Evolutionary conservation across 345 rosid species (phyloP), one percentile per base, ranked within the genome.

Genomic region (Euphorbia tirucalli): DNA sequence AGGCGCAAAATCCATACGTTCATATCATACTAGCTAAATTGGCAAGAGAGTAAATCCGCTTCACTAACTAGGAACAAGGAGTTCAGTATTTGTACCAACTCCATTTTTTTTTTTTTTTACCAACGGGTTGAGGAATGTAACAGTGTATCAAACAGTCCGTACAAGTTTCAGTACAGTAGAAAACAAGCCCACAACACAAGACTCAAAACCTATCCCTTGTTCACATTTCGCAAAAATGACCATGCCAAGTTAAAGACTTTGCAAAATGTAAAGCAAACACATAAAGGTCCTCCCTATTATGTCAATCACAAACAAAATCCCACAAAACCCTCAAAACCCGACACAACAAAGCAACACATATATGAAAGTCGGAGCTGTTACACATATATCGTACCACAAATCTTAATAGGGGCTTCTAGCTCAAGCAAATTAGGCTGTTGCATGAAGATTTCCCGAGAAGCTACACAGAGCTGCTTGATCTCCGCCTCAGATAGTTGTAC

Each of bases 381-480:
- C 11, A 28, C 15, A 50, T 37, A 46, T 3, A 32, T 32, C 68
- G 50, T 78, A 94, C 98, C 98, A 52, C 98, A 94, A 55, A 94
- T 87, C 86, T 94, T 94, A 82, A 94, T 94, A 61, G 98, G 98
- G 11, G 97, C 95, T 71, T 90, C 97, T 25, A 94, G 96, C 82
- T 94, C 98, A 15, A 94, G 93, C 86, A 94, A 74, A 81, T 87
- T 90, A 66, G 98, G 95, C 68, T 94, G 98, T 63, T 84, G 84
- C 66, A 87, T 78, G 61, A 90, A 92, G 78, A 90, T 89, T n/a
- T 91, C 97, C 54, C 86, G 78, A 5, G 98, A 87, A 35, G 92
- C 83, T 28, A 74, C 76, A 50, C 96, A 90, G 18, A 94, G 92
- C 84, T 94, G 96, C 85, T 79, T 92, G 95, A 94, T 94, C 83